phyloP scores from a whole-genome alignment of 176 grass and related monocot genomes.

The Pontederia paniculata region DNA sequence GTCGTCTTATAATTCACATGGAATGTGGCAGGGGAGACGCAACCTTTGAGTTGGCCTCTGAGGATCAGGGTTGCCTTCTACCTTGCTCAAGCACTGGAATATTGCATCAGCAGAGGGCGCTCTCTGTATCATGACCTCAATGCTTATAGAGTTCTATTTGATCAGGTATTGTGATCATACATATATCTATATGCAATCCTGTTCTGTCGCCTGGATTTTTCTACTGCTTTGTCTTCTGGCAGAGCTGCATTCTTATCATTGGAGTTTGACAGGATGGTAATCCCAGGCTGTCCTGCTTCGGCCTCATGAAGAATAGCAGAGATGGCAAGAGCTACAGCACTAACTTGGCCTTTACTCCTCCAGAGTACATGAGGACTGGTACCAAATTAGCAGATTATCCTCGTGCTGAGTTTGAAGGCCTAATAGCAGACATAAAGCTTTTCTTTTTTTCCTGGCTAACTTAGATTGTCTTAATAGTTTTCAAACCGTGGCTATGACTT shows the following conservation, averaged over 20 bases:
- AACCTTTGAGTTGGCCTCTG: slow-evolving; percentile 45
- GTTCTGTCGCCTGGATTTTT: neutral
- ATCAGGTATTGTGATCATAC: slow-evolving; percentile 19
- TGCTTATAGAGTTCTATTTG: slow-evolving; percentile 49
- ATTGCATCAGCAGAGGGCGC: slow-evolving; percentile 31
- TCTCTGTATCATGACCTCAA: slow-evolving; percentile 54
- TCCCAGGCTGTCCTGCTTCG: slow-evolving; percentile 21
- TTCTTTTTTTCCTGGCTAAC: too few relatives aligned
- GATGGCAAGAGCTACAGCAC: slow-evolving; percentile 19
- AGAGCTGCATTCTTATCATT: neutral
- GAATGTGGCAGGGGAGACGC: slow-evolving; percentile 33
- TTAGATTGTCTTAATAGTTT: too few relatives aligned
- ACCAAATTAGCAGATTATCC: too few relatives aligned
- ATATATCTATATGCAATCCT: neutral
- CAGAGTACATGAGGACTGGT: too few relatives aligned
- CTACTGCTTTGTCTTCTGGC: neutral
- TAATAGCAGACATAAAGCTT: too few relatives aligned
- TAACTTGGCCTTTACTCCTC: too few relatives aligned
- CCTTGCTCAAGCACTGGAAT: slow-evolving; percentile 37
- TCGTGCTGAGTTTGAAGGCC: too few relatives aligned
- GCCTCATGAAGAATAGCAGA: slow-evolving; percentile 11
- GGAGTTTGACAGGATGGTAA: slow-evolving; percentile 14
- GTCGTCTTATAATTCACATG: slow-evolving; percentile 2
- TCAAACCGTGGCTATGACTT: too few relatives aligned
- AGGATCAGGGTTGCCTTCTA: slow-evolving; percentile 40